Evolutionary conservation across 176 grass and related monocot genomes (phyloP).

Genomic region (Saccharum officinarum): DNA sequence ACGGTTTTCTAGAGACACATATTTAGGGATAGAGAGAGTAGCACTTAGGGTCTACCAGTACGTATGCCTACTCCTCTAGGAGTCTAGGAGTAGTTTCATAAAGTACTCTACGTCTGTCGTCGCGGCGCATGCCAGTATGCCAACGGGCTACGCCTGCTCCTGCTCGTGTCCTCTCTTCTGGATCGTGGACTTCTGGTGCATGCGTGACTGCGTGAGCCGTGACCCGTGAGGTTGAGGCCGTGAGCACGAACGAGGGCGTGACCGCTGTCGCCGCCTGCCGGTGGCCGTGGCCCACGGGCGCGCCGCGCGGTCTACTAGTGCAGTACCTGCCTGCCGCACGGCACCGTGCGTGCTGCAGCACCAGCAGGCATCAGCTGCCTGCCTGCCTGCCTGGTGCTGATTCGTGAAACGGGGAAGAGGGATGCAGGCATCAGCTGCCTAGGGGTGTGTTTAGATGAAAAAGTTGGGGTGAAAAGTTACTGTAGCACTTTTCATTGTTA

Average conservation of each 20-base stretch:
- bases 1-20: too few relatives aligned
- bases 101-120: not conserved
- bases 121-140: not conserved
- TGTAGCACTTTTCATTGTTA: too few relatives aligned
- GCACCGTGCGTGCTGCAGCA: conserved; percentile 4
- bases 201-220: not conserved
- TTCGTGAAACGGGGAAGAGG: not conserved
- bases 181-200: not conserved
- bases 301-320: too few relatives aligned
- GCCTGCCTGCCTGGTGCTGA: not conserved
- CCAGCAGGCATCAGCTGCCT: not conserved
- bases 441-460: too few relatives aligned
- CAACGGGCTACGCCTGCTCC: not conserved
- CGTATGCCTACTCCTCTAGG: too few relatives aligned
- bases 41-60: not conserved
- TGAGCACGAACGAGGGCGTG: not conserved
- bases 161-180: too few relatives aligned
- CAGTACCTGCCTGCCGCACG: conserved; percentile 33
- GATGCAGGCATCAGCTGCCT: too few relatives aligned
- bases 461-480: too few relatives aligned
- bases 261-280: not conserved
- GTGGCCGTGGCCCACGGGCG: not conserved
- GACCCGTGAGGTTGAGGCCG: too few relatives aligned
- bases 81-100: too few relatives aligned
- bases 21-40: too few relatives aligned